phyloP scores from a whole-genome alignment of 2,329 filamentous ascomycete species.

The Fusarium abutilonis region DNA sequence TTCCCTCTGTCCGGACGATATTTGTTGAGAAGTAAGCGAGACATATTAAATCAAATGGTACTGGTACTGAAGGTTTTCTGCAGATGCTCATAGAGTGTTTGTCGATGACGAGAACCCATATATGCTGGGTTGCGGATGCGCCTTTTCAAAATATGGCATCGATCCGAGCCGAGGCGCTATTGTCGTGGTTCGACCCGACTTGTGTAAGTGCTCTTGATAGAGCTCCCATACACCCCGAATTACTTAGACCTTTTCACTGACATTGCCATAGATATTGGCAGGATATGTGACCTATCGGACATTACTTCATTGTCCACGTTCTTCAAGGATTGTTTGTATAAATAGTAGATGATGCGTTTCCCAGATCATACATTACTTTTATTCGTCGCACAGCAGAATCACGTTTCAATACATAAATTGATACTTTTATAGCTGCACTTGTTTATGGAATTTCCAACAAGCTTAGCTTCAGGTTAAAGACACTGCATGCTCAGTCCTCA shows the following conservation, averaged over 20 bases:
- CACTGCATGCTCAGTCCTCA: no score
- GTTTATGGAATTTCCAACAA: no score
- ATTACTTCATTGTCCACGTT: background rate
- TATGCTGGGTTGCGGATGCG: conserved; percentile 15
- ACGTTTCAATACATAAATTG: no score
- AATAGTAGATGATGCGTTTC: background rate
- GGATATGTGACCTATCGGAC: background rate
- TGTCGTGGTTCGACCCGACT: conserved; percentile 32
- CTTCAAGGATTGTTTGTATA: conserved; percentile 20
- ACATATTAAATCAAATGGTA: no score
- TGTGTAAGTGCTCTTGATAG: conserved; percentile 20
- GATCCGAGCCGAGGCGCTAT: conserved; percentile 15
- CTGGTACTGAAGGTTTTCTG: background rate
- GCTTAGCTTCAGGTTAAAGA: no score
- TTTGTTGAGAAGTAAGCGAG: background rate
- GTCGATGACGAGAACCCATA: conserved; percentile 31
- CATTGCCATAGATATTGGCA: conserved; percentile 5
- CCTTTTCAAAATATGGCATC: conserved; percentile 27
- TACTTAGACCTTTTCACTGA: background rate
- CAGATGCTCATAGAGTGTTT: conserved; percentile 32
- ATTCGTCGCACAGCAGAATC: no score
- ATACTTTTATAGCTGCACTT: no score
- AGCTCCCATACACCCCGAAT: fast-evolving
- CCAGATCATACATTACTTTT: no score
- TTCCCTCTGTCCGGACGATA: conserved; percentile 22